Evolutionary conservation across 768 basidiomycete species (phyloP).

Genomic region (Pholiota microspora): DNA sequence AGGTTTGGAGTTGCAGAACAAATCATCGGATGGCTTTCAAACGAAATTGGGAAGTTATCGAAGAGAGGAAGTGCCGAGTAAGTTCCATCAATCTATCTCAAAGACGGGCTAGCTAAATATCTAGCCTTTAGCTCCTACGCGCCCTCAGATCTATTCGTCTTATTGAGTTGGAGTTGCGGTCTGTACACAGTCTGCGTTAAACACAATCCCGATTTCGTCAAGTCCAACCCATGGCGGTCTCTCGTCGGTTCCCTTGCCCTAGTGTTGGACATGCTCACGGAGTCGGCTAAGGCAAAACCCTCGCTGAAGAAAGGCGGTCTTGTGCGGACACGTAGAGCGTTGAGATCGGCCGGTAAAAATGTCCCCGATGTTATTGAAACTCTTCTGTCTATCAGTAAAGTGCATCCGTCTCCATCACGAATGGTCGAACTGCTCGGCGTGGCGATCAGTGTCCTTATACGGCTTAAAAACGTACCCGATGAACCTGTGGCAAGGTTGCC

Average conservation of each 20-base stretch:
- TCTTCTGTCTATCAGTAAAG: slow-evolving; percentile 50
- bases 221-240: slow-evolving; percentile 46
- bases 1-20: slow-evolving; percentile 65
- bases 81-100: slow-evolving; percentile 18
- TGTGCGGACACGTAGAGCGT: slow-evolving; percentile 59
- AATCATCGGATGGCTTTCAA: slow-evolving; percentile 73
- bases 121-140: slow-evolving; percentile 46
- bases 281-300: slow-evolving; percentile 49
- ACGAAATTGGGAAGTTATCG: slow-evolving; percentile 59
- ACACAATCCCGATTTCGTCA: slow-evolving; percentile 41
- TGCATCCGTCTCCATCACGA: slow-evolving; percentile 37
- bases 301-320: slow-evolving; percentile 61
- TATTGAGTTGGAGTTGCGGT: slow-evolving; percentile 70
- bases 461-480: slow-evolving; percentile 56
- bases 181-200: slow-evolving; percentile 54
- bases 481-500: slow-evolving; percentile 40
- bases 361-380: slow-evolving; percentile 52
- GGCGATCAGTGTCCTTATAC: slow-evolving; percentile 66
- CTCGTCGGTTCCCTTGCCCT: slow-evolving; percentile 58
- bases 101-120: not conserved
- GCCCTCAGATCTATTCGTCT: slow-evolving; percentile 60
- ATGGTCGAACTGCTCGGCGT: slow-evolving; percentile 60
- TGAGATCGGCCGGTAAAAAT: slow-evolving; percentile 51
- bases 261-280: slow-evolving; percentile 60
- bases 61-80: slow-evolving; percentile 58